phyloP scores from a whole-genome alignment of 2,329 filamentous ascomycete genomes.

The Purpureocillium lavendulum region DNA sequence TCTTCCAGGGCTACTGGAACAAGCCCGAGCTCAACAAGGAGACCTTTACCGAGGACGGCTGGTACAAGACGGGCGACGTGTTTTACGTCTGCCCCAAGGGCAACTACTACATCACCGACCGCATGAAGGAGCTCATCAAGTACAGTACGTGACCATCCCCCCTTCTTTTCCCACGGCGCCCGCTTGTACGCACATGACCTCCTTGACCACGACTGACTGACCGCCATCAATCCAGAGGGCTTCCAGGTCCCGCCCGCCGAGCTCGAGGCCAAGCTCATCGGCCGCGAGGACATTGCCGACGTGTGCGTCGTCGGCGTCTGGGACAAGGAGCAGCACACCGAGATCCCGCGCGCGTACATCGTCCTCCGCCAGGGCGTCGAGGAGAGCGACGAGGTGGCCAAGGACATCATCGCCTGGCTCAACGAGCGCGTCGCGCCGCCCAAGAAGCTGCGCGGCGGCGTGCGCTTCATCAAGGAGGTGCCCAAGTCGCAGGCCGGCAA shows the following conservation, averaged over 20 bases:
- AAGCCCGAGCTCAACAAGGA: conserved; percentile 62
- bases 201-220: too few relatives aligned
- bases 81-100: conserved; percentile 68
- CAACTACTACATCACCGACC: conserved; percentile 86
- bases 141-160: conserved; percentile 30
- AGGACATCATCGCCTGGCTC: conserved; percentile 28
- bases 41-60: conserved; percentile 68
- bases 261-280: conserved; percentile 42
- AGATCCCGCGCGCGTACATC: conserved; percentile 50
- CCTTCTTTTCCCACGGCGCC: too few relatives aligned
- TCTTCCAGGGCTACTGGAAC: conserved; percentile 73
- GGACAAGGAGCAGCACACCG: conserved; percentile 52
- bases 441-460: conserved; percentile 64
- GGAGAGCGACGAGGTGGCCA: conserved; percentile 20
- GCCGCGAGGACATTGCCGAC: conserved; percentile 39
- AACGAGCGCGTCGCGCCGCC: conserved; percentile 53
- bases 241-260: conserved; percentile 65
- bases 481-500: conserved; percentile 59
- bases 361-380: conserved; percentile 26
- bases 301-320: conserved; percentile 57
- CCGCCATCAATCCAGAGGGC: conserved; percentile 34
- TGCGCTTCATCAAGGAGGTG: conserved; percentile 58
- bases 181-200: too few relatives aligned
- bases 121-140: conserved; percentile 60
- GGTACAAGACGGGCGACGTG: conserved; percentile 86